Conservation (phyloP, 129 eudicot species). For the Flaveria linearis region DNA sequence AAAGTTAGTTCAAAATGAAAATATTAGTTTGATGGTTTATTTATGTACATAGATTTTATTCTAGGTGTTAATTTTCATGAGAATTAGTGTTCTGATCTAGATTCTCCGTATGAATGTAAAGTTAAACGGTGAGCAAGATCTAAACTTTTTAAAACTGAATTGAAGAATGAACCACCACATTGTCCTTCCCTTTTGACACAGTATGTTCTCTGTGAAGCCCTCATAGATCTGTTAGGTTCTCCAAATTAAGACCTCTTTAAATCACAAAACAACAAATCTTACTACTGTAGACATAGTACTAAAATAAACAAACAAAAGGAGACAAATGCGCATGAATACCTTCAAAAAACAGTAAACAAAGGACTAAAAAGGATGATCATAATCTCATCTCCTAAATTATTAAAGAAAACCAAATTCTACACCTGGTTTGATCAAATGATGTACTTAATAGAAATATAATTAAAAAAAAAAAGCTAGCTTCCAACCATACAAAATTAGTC, state of each 20-base stretch:
- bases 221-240: constrained; percentile 27
- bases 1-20: too few relatives aligned
- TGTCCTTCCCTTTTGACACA: constrained; percentile 11
- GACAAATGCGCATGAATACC: constrained; percentile 25
- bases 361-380: neutral
- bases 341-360: constrained; percentile 10
- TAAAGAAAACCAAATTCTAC: constrained; percentile 2
- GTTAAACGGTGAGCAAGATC: too few relatives aligned
- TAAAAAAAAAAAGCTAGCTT: neutral
- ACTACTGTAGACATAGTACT: constrained; percentile 11
- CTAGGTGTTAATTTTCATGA: too few relatives aligned
- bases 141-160: too few relatives aligned
- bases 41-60: too few relatives aligned
- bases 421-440: constrained; percentile 11
- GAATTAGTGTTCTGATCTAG: too few relatives aligned
- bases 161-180: neutral
- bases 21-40: too few relatives aligned
- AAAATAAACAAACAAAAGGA: constrained; percentile 16
- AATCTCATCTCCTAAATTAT: constrained; percentile 13
- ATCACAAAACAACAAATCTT: constrained; percentile 21
- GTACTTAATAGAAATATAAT: neutral
- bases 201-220: too few relatives aligned
- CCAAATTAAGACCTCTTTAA: constrained; percentile 32
- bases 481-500: constrained; percentile 20
- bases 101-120: too few relatives aligned